Evolutionary conservation across 2,329 filamentous ascomycete species (phyloP).

Genomic region (Eurotiales sp.): DNA sequence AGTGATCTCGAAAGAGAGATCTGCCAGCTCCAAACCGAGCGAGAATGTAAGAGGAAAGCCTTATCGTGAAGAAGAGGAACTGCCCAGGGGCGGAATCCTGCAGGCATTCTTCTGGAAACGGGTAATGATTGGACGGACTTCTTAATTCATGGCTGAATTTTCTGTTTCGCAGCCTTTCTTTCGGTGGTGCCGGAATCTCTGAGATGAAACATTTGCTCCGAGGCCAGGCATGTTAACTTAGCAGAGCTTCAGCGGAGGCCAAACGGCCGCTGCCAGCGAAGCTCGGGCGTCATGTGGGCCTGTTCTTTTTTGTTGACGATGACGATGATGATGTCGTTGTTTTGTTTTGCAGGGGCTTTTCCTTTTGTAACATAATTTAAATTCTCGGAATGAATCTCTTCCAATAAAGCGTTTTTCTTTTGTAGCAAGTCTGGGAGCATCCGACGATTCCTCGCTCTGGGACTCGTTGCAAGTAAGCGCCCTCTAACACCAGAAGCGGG

Average conservation of each 20-base stretch:
- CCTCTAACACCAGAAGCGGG: conserved; percentile 11
- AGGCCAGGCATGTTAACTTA: neutral
- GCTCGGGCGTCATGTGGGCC: neutral
- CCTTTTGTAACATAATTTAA: conserved; percentile 13
- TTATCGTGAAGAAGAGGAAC: conserved; percentile 21
- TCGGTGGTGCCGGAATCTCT: conserved; percentile 7
- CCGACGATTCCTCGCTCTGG: conserved; percentile 5
- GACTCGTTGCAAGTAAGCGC: conserved; percentile 15
- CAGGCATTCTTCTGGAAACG: neutral
- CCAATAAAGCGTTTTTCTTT: conserved; percentile 12
- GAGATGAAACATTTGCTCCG: conserved; percentile 6
- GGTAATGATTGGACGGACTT: conserved; percentile 9
- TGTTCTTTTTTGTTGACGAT: neutral
- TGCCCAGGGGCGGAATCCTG: conserved; percentile 2
- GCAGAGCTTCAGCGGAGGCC: conserved; percentile 4
- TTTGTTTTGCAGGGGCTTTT: conserved; percentile 1
- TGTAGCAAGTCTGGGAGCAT: conserved; percentile 12
- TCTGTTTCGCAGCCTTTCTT: conserved; percentile 15
- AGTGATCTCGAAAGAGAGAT: conserved; percentile 69
- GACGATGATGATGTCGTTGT: too few species aligned
- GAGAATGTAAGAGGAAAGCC: conserved; percentile 35
- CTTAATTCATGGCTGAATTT: conserved; percentile 14
- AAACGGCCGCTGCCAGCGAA: neutral
- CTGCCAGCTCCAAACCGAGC: conserved; percentile 59
- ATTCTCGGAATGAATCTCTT: conserved; percentile 8